These are phyloP conservation scores for Cyclotella sp. DNA, from an alignment of 108 stramenopile genomes.

Conservation along the genomic window DNA sequence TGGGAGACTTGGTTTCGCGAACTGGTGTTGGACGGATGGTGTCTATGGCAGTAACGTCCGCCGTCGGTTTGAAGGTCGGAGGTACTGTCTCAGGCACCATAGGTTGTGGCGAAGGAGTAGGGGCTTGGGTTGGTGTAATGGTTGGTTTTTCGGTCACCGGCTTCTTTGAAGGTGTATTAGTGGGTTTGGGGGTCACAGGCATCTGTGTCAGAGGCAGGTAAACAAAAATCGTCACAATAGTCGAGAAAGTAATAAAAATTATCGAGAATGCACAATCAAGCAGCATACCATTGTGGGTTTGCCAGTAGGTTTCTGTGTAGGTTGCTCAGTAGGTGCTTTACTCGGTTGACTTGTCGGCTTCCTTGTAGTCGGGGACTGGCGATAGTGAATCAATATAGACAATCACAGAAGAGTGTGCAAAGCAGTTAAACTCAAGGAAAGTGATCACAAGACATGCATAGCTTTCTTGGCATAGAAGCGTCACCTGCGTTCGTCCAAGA, in stretches of 20 bases:
- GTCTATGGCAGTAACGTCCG: neutral
- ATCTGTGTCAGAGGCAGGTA: neutral
- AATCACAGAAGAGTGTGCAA: no score
- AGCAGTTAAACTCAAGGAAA: no score
- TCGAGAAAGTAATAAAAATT: neutral
- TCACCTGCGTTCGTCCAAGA: no score
- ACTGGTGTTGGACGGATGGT: neutral
- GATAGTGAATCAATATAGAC: no score
- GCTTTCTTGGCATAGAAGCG: no score
- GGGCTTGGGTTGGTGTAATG: neutral
- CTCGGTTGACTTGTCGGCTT: constrained; percentile 19
- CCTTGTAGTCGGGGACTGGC: neutral
- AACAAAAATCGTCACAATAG: neutral
- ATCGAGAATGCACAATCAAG: neutral
- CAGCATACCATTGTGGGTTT: neutral
- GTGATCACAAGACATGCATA: no score
- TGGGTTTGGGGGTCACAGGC: neutral
- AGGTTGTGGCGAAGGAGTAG: constrained; percentile 2
- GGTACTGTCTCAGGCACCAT: neutral
- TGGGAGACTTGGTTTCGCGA: neutral
- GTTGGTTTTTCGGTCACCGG: neutral
- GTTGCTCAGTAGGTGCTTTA: constrained; percentile 1
- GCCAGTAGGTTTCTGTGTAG: constrained; percentile 18
- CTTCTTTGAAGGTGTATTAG: neutral
- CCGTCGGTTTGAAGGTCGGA: neutral